Percentiles rank a stretch among this genome's conserved stretches.
phyloP scores from a whole-genome alignment of 306 rosid genomes.

The Cicer arietinum region DNA sequence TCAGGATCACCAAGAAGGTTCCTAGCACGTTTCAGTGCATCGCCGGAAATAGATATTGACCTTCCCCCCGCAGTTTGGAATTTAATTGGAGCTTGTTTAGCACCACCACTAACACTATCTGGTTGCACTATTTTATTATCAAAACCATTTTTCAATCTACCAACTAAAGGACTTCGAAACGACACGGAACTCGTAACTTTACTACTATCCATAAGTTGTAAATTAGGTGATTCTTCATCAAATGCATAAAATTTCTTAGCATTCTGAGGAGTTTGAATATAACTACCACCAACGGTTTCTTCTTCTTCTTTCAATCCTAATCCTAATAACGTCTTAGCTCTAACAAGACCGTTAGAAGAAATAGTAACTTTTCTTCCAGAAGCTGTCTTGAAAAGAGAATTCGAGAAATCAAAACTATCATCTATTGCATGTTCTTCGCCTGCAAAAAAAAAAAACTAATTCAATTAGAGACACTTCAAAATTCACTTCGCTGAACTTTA shows the following conservation, averaged over 20 bases:
- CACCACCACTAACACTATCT: constrained; percentile 37
- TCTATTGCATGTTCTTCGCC: constrained; percentile 54
- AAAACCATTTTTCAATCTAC: constrained; percentile 43
- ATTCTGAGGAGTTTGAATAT: constrained; percentile 43
- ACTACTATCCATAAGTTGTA: constrained; percentile 29
- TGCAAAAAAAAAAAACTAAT: constrained; percentile 31
- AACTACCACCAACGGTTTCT: constrained; percentile 16
- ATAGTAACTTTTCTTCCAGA: constrained; percentile 77
- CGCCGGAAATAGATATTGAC: constrained; percentile 77
- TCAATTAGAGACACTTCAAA: neutral
- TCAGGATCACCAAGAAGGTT: constrained; percentile 92
- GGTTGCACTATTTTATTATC: constrained; percentile 39
- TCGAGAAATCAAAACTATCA: constrained; percentile 52
- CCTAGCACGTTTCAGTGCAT: constrained; percentile 82
- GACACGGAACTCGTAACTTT: constrained; percentile 36
- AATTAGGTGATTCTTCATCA: constrained; percentile 14
- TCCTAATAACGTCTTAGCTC: constrained; percentile 77
- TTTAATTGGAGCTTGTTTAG: constrained; percentile 61
- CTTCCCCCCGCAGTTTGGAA: constrained; percentile 90
- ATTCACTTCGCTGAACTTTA: neutral
- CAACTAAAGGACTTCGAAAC: constrained; percentile 43
- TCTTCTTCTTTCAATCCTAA: constrained; percentile 53
- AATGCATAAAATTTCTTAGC: neutral
- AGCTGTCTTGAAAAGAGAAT: constrained; percentile 78
- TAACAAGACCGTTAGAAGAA: constrained; percentile 64